Percentiles rank a stretch among this genome's conserved stretches.
Evolutionary conservation across 805 yeast genomes (phyloP).

Genomic region (Kluyveromyces siamensis): DNA sequence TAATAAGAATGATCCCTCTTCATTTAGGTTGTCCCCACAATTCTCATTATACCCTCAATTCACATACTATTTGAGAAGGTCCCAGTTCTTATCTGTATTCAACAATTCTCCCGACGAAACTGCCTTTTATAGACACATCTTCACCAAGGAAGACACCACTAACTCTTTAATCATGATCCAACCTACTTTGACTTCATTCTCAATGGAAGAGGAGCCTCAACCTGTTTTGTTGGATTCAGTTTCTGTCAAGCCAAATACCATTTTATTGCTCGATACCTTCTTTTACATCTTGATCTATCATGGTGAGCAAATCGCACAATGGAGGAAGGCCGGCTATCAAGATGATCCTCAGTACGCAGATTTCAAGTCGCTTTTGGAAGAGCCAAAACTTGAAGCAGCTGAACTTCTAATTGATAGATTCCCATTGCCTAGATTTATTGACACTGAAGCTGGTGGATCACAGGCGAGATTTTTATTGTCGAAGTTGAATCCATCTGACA

Average conservation of each 20-base stretch:
- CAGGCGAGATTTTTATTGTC: constrained; percentile 96
- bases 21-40: constrained; percentile 76
- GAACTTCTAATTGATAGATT: constrained; percentile 84
- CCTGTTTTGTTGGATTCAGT: constrained; percentile 92
- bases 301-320: constrained; percentile 88
- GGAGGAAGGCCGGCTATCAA: constrained; percentile 95
- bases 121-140: constrained; percentile 89
- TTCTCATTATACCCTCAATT: constrained; percentile 92
- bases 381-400: constrained; percentile 88
- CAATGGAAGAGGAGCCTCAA: constrained; percentile 75
- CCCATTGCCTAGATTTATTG: constrained; percentile 96
- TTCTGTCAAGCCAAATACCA: constrained; percentile 81
- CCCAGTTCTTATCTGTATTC: constrained; percentile 92
- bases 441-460: constrained; percentile 96
- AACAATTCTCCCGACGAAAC: constrained; percentile 99
- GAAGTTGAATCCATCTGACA: constrained; percentile 88
- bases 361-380: constrained; percentile 77
- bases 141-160: constrained; percentile 83
- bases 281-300: constrained; percentile 94
- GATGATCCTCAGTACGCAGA: constrained; percentile 84
- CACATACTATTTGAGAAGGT: constrained; percentile 89
- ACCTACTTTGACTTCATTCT: constrained; percentile 85
- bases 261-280: constrained; percentile 85
- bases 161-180: constrained; percentile 95
- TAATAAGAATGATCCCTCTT: constrained; percentile 71